Evolutionary conservation across 306 rosid species (phyloP).

Genomic region (Calophaca sinica): DNA sequence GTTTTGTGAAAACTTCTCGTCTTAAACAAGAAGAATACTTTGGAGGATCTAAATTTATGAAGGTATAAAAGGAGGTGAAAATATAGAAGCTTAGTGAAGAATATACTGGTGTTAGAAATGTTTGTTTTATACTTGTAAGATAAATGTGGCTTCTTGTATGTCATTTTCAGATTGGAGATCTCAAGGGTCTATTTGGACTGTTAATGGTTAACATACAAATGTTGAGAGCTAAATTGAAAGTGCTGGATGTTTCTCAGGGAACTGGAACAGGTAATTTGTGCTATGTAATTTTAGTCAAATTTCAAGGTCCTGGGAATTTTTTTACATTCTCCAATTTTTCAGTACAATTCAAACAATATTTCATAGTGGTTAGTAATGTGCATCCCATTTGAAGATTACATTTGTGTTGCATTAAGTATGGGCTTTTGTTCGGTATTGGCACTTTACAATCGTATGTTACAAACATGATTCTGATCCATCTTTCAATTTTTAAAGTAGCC

Average conservation of each 20-base stretch:
- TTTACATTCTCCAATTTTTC: constrained; percentile 24
- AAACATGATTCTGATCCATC: neutral
- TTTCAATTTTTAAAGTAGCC: neutral
- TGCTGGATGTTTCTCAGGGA: constrained; percentile 80
- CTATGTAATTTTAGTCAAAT: constrained; percentile 24
- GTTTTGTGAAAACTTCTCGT: constrained; percentile 81
- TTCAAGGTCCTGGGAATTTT: constrained; percentile 13
- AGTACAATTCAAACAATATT: neutral
- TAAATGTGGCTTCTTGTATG: constrained; percentile 21
- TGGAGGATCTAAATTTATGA: constrained; percentile 88
- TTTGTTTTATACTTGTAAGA: constrained; percentile 34
- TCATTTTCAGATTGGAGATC: constrained; percentile 83
- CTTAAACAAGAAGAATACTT: constrained; percentile 91
- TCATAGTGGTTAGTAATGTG: neutral
- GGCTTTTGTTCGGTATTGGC: constrained; percentile 13
- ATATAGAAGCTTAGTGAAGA: constrained; percentile 28
- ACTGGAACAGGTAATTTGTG: constrained; percentile 69
- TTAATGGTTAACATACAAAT: constrained; percentile 80
- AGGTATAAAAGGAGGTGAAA: constrained; percentile 54
- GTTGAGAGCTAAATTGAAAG: constrained; percentile 78
- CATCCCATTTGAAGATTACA: constrained; percentile 27
- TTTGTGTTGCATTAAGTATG: neutral
- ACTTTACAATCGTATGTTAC: neutral
- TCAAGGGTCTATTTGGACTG: constrained; percentile 84
- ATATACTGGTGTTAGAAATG: constrained; percentile 14